These are phyloP conservation scores for Xylariaceae sp. DNA, from an alignment of 2,329 filamentous ascomycete genomes.

Conservation along the genomic window DNA sequence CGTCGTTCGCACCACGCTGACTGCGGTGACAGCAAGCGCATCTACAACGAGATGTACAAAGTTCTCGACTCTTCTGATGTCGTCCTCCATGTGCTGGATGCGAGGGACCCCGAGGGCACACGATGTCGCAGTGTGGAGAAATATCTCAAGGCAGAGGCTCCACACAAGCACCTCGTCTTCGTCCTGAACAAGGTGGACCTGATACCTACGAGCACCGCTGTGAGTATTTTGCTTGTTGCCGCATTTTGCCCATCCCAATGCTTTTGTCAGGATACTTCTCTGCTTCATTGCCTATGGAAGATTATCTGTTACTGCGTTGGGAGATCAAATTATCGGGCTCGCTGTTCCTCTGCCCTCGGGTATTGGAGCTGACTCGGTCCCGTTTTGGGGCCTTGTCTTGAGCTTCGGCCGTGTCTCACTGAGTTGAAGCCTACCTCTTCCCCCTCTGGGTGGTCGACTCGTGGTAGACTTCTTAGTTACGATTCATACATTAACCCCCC, in stretches of 20 bases:
- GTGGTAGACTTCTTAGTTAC: conserved; percentile 97
- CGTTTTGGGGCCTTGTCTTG: conserved; percentile 84
- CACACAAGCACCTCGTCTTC: conserved; percentile 72
- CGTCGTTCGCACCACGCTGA: too few relatives aligned
- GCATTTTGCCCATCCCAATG: conserved; percentile 48
- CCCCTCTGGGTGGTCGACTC: conserved; percentile 45
- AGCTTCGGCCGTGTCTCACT: conserved; percentile 74
- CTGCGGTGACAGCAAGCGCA: conserved; percentile 54
- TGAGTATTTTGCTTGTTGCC: conserved; percentile 47
- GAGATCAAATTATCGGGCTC: conserved; percentile 75
- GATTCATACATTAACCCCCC: conserved; percentile 71
- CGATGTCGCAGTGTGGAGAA: conserved; percentile 87
- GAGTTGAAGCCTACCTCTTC: conserved; percentile 89
- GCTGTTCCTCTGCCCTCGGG: conserved; percentile 57
- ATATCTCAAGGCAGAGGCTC: conserved; percentile 85
- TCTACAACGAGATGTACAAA: conserved; percentile 80
- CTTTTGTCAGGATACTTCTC: conserved; percentile 77
- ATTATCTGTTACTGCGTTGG: conserved; percentile 98
- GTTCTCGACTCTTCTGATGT: conserved; percentile 64
- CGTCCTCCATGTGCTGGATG: conserved; percentile 83
- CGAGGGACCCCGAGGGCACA: conserved; percentile 82
- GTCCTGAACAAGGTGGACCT: conserved; percentile 88
- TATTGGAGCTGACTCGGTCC: conserved; percentile 60
- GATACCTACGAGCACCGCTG: conserved; percentile 84
- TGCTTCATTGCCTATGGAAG: conserved; percentile 63